Conservation (phyloP, 1,139 yeast genomes). For the Scheffersomyces lignicola region DNA sequence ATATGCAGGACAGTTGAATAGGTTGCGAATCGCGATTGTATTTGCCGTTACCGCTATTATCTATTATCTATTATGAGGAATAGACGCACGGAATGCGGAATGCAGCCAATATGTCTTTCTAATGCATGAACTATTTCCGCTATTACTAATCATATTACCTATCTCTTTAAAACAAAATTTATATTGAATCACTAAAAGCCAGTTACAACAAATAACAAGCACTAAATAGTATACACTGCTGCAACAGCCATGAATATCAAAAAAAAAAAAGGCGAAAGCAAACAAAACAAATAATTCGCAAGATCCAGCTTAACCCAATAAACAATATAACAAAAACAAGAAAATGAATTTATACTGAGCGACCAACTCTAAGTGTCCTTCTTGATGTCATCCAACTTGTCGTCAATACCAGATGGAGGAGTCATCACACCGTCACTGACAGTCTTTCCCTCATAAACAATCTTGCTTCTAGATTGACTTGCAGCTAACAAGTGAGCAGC, state of each 20-base stretch:
- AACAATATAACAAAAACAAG: not conserved
- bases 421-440: constrained; percentile 22
- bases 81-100: too few relatives aligned
- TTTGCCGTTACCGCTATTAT: too few relatives aligned
- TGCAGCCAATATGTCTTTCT: too few relatives aligned
- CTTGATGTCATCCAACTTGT: constrained; percentile 22
- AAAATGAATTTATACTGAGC: not conserved
- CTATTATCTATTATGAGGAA: too few relatives aligned
- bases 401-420: constrained; percentile 25
- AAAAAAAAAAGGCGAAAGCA: not conserved
- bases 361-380: constrained; percentile 10
- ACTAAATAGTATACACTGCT: not conserved
- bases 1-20: constrained; percentile 1
- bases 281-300: not conserved
- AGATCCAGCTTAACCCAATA: constrained; percentile 1
- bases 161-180: too few relatives aligned
- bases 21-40: too few relatives aligned
- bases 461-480: constrained; percentile 15
- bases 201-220: too few relatives aligned
- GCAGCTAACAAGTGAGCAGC: constrained; percentile 33
- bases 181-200: too few relatives aligned
- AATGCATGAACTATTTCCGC: too few relatives aligned
- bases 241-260: not conserved
- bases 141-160: too few relatives aligned
- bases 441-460: constrained; percentile 31